Percentiles rank a stretch among this genome's conserved stretches.
phyloP scores from a whole-genome alignment of 2,329 filamentous ascomycete genomes.

The Colletotrichum sp. region DNA sequence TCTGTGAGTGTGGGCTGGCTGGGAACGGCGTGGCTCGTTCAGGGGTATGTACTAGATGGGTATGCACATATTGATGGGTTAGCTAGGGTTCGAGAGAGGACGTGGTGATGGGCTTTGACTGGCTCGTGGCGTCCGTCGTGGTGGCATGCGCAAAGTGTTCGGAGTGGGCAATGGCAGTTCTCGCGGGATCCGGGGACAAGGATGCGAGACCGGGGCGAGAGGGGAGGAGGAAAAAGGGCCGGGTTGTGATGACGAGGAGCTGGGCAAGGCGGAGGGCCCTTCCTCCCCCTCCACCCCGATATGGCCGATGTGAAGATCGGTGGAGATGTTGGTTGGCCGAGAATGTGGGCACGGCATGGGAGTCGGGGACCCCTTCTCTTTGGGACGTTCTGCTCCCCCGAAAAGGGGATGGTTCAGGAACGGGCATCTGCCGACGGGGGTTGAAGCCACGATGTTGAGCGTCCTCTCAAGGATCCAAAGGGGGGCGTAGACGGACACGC shows the following conservation, averaged over 20 bases:
- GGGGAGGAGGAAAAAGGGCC: background rate
- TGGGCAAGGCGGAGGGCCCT: background rate
- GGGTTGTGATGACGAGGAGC: background rate
- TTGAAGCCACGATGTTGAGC: background rate
- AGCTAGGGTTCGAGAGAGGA: background rate
- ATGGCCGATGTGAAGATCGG: slow-evolving; percentile 6
- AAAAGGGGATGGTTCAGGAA: slow-evolving; percentile 8
- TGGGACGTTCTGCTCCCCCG: background rate
- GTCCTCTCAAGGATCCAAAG: background rate
- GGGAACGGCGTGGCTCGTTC: background rate
- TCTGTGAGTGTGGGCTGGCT: background rate
- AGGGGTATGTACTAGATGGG: background rate
- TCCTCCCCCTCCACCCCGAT: background rate
- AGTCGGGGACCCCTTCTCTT: background rate
- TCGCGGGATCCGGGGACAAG: background rate
- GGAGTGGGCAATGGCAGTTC: background rate
- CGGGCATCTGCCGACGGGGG: slow-evolving; percentile 7
- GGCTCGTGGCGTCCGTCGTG: background rate
- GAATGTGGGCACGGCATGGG: background rate
- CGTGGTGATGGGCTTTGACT: background rate
- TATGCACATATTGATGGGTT: background rate
- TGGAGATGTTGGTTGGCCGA: slow-evolving; percentile 6
- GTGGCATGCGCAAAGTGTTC: background rate
- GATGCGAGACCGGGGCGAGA: background rate
- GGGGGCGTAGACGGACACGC: background rate